phyloP scores from a whole-genome alignment of 495 filamentous ascomycete species.

The Bombardia bombarda region DNA sequence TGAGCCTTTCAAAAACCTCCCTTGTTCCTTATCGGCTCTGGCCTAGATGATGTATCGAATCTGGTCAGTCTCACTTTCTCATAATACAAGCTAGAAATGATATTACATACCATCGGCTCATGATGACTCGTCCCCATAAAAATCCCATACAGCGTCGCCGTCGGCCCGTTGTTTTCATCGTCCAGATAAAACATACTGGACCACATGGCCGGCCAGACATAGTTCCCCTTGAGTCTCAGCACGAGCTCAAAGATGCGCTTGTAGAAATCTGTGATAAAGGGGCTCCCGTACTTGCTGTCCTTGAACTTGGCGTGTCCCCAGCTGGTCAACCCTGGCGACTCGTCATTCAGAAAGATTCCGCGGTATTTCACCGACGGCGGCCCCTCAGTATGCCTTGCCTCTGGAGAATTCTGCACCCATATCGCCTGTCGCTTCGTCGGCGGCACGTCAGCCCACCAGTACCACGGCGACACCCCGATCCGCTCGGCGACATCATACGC shows the following conservation, averaged over 20 bases:
- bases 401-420: slow-evolving; percentile 37
- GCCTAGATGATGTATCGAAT: slow-evolving; percentile 17
- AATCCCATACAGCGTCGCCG: slow-evolving; percentile 56
- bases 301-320: slow-evolving; percentile 40
- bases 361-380: slow-evolving; percentile 56
- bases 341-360: slow-evolving; percentile 66
- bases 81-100: background rate
- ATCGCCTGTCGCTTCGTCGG: slow-evolving; percentile 38
- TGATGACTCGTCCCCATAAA: slow-evolving; percentile 59
- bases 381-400: slow-evolving; percentile 40
- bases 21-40: slow-evolving; percentile 54
- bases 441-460: slow-evolving; percentile 57
- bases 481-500: slow-evolving; percentile 56
- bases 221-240: slow-evolving; percentile 54
- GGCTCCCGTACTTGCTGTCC: slow-evolving; percentile 31
- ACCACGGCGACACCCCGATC: slow-evolving; percentile 58
- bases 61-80: background rate
- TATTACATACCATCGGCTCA: slow-evolving; percentile 44
- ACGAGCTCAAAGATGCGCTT: slow-evolving; percentile 56
- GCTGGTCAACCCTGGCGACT: slow-evolving; percentile 53
- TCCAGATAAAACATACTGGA: slow-evolving; percentile 55
- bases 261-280: slow-evolving; percentile 54
- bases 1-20: slow-evolving; percentile 34
- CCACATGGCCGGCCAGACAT: slow-evolving; percentile 63
- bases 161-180: slow-evolving; percentile 47